Percentiles rank a stretch among this genome's conserved stretches.
Conservation (phyloP, 1,284 basidiomycete genomes). For the Chalciporus sp. region DNA sequence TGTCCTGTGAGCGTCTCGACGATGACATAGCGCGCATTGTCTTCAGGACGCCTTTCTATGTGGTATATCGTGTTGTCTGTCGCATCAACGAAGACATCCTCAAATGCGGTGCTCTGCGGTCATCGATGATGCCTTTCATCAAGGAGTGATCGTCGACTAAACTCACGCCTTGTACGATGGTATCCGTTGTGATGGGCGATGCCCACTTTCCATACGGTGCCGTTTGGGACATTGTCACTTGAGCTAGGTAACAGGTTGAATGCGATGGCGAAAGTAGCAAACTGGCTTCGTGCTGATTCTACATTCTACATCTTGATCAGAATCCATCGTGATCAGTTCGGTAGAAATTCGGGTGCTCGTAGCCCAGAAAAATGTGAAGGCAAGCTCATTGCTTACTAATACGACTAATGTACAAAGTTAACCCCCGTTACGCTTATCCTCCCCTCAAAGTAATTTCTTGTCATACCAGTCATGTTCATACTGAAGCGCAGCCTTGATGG, state of each 20-base stretch:
- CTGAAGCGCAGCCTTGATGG: conserved; percentile 46
- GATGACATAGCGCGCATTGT: conserved; percentile 27
- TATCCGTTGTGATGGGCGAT: conserved; percentile 38
- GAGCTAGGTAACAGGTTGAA: not conserved
- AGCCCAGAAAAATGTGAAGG: too few relatives aligned
- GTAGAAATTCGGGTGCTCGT: not conserved
- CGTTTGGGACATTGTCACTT: not conserved
- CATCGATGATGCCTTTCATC: not conserved
- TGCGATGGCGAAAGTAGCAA: not conserved
- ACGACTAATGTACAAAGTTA: too few relatives aligned
- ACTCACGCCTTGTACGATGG: conserved; percentile 22
- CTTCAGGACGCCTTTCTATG: conserved; percentile 40
- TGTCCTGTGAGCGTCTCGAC: conserved; percentile 4
- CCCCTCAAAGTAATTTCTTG: conserved; percentile 15
- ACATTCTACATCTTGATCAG: not conserved
- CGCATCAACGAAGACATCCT: conserved; percentile 37
- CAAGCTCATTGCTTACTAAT: too few relatives aligned
- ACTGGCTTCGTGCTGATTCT: not conserved
- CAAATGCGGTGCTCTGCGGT: conserved; percentile 24
- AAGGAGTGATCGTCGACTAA: not conserved
- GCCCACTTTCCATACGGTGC: conserved; percentile 42
- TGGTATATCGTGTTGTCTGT: conserved; percentile 34
- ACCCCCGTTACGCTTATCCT: not conserved
- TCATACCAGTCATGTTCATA: conserved; percentile 40
- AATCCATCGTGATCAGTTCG: not conserved